Evolutionary conservation across 805 yeast species (phyloP).

Genomic region (Suhomyces canberraensis): DNA sequence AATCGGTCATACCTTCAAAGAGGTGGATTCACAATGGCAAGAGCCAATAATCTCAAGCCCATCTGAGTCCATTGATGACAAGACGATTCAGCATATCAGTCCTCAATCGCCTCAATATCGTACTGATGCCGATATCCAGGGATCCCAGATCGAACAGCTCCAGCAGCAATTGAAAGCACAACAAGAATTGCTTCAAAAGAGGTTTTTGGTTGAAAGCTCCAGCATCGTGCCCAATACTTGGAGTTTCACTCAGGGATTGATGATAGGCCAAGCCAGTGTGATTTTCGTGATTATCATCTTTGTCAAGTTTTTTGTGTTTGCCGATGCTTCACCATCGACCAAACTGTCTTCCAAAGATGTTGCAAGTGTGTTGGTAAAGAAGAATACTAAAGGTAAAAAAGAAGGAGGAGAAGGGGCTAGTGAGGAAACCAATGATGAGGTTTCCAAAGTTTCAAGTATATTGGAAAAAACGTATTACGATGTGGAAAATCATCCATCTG

Average conservation of each 20-base stretch:
- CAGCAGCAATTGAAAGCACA: slow-evolving; percentile 27
- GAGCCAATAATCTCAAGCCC: background rate
- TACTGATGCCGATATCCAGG: too few species aligned
- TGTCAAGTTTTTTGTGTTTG: slow-evolving; percentile 72
- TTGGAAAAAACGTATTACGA: slow-evolving; percentile 91
- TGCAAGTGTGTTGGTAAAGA: slow-evolving; percentile 30
- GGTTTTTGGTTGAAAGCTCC: slow-evolving; percentile 19
- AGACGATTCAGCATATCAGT: too few species aligned
- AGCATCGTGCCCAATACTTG: slow-evolving; percentile 28
- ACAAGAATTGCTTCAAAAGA: slow-evolving; percentile 30
- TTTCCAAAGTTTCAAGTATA: slow-evolving; percentile 40
- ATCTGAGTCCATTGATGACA: too few species aligned
- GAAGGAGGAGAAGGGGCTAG: slow-evolving; percentile 5
- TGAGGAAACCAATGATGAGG: slow-evolving; percentile 16
- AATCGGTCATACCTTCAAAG: background rate
- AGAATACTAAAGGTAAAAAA: slow-evolving; percentile 23
- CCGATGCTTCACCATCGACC: slow-evolving; percentile 53
- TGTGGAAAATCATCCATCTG: slow-evolving; percentile 82
- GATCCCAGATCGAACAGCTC: slow-evolving; percentile 5
- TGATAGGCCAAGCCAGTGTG: slow-evolving; percentile 72
- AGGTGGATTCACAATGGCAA: background rate
- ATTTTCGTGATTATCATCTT: slow-evolving; percentile 60
- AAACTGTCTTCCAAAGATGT: slow-evolving; percentile 23
- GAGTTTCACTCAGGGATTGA: slow-evolving; percentile 76
- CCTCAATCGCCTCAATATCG: too few species aligned